Percentiles rank a stretch among this genome's conserved stretches.
Conservation (phyloP, 495 filamentous ascomycete species). For the Elaphomyces granulatus region DNA sequence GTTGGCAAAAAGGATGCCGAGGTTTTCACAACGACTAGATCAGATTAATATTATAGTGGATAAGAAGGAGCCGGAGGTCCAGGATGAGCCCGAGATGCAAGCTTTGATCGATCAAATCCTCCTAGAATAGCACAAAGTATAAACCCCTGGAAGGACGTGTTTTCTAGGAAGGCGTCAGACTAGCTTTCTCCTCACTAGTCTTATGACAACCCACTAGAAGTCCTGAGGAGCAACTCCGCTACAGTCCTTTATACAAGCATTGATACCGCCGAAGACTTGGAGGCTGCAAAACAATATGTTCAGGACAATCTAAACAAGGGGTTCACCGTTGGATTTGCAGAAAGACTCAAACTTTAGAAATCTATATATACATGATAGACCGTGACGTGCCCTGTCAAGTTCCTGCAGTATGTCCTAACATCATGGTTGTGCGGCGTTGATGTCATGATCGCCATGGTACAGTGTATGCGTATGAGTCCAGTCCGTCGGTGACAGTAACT, state of each 20-base stretch:
- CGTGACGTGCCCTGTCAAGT: too few species aligned
- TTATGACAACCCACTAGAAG: conserved; percentile 7
- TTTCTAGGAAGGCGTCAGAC: background rate
- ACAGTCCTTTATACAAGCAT: conserved; percentile 15
- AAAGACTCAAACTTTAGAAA: too few species aligned
- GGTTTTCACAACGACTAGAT: background rate
- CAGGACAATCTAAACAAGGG: conserved; percentile 10
- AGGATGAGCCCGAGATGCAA: background rate
- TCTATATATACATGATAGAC: too few species aligned
- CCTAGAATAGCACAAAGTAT: conserved; percentile 1
- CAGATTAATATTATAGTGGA: background rate
- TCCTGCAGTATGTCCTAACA: too few species aligned
- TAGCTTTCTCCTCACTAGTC: conserved; percentile 1
- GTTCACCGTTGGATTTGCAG: conserved; percentile 12
- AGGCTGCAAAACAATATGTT: conserved; percentile 8
- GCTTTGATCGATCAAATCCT: background rate
- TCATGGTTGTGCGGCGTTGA: too few species aligned
- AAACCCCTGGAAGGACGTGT: background rate
- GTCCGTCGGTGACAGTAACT: too few species aligned
- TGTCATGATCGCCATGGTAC: too few species aligned
- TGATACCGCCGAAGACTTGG: conserved; percentile 11
- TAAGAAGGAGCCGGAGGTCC: background rate
- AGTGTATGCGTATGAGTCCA: too few species aligned
- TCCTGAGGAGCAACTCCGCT: background rate
- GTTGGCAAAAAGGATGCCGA: background rate